Evolutionary conservation across 805 yeast genomes (phyloP).

Genomic region (Yarrowia sp.): DNA sequence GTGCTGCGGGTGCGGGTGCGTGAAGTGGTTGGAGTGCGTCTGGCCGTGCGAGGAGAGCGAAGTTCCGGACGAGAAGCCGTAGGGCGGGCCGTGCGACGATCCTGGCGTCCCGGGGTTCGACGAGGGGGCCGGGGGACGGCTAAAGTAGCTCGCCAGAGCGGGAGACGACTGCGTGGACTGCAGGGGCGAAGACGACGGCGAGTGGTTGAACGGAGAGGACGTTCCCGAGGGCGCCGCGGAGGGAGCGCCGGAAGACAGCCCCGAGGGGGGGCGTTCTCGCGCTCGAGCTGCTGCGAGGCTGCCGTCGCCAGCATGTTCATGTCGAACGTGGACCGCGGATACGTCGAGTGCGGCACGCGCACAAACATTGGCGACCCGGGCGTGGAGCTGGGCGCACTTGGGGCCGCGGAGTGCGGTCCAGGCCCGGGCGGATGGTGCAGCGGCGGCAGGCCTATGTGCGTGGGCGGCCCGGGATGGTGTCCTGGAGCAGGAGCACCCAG

Average conservation of each 20-base stretch:
- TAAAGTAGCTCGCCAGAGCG: slow-evolving; percentile 33
- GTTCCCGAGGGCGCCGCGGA: slow-evolving; percentile 26
- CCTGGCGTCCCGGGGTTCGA: slow-evolving; percentile 24
- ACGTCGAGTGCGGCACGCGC: slow-evolving; percentile 33
- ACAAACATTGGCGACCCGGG: slow-evolving; percentile 34
- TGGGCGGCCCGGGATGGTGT: slow-evolving; percentile 28
- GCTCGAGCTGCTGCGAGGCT: slow-evolving; percentile 47
- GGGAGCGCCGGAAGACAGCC: slow-evolving; percentile 1
- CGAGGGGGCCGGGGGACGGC: slow-evolving; percentile 26
- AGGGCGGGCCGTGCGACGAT: slow-evolving; percentile 17
- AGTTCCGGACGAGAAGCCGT: slow-evolving; percentile 16
- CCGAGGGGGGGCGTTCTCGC: slow-evolving; percentile 33
- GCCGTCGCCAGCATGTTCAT: slow-evolving; percentile 47
- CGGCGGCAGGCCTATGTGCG: slow-evolving; percentile 31
- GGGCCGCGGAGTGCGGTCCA: slow-evolving; percentile 40
- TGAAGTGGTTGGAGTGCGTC: slow-evolving; percentile 4
- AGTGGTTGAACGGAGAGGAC: slow-evolving; percentile 33
- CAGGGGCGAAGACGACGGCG: slow-evolving; percentile 29
- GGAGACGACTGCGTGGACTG: slow-evolving; percentile 33
- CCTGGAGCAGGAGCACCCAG: slow-evolving; percentile 11
- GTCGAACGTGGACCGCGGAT: slow-evolving; percentile 36
- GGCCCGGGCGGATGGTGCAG: slow-evolving; percentile 27
- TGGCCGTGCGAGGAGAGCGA: slow-evolving; percentile 12
- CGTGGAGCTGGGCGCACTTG: slow-evolving; percentile 47
- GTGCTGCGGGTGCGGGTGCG: slow-evolving; percentile 22